Evolutionary conservation across 2,329 filamentous ascomycete species (phyloP).

Genomic region (Corynespora cassiicola): DNA sequence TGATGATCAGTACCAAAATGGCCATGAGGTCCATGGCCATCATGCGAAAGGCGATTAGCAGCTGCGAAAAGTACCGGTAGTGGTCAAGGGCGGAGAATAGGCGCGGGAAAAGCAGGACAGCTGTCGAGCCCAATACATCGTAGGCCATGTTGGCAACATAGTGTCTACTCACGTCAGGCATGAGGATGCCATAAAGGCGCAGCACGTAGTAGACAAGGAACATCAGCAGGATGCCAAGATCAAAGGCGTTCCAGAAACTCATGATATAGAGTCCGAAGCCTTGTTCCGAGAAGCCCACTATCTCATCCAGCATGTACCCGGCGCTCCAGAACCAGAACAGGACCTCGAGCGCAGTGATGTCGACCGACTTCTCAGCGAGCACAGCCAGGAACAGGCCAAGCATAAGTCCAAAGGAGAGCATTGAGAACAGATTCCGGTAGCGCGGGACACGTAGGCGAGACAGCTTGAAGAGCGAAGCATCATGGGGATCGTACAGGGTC

Average conservation of each 20-base stretch:
- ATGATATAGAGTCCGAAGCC: conserved; percentile 96
- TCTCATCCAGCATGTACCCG: conserved; percentile 94
- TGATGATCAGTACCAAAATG: conserved; percentile 81
- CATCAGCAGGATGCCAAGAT: conserved; percentile 85
- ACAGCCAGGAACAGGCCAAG: conserved; percentile 87
- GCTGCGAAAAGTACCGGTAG: conserved; percentile 93
- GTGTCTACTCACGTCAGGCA: conserved; percentile 72
- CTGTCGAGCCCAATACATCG: conserved; percentile 90
- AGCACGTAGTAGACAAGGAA: conserved; percentile 90
- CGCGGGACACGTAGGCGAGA: conserved; percentile 89
- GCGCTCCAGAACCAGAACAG: conserved; percentile 98
- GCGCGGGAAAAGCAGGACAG: conserved; percentile 85
- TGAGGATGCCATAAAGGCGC: conserved; percentile 84
- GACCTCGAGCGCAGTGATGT: conserved; percentile 84
- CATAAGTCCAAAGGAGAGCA: conserved; percentile 82
- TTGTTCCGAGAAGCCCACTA: conserved; percentile 95
- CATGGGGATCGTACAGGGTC: conserved; percentile 85
- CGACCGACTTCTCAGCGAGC: conserved; percentile 73
- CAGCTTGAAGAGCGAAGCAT: conserved; percentile 90
- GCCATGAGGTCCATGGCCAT: conserved; percentile 92
- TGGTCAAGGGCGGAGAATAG: conserved; percentile 94
- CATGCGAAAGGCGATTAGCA: conserved; percentile 90
- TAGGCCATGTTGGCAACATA: conserved; percentile 85
- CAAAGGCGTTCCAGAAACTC: conserved; percentile 97
- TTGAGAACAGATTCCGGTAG: conserved; percentile 90